These are phyloP conservation scores for Fusarium verrucosum DNA, from an alignment of 2,329 filamentous ascomycete genomes.

Conservation along the genomic window DNA sequence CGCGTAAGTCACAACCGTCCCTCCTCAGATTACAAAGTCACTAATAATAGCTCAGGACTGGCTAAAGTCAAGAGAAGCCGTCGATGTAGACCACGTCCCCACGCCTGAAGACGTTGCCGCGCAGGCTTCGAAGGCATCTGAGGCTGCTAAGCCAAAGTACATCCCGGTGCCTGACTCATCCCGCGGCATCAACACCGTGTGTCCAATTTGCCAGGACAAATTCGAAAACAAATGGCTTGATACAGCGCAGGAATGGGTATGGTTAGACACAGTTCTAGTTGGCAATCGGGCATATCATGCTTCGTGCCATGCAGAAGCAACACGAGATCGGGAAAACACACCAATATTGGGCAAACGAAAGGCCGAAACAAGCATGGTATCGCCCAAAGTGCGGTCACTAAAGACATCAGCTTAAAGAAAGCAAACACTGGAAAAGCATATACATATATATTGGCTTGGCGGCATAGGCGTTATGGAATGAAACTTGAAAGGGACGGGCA, in stretches of 20 bases:
- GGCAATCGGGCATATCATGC: conserved; percentile 87
- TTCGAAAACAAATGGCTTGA: conserved; percentile 94
- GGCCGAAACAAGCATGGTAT: conserved; percentile 66
- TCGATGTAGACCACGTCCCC: conserved; percentile 68
- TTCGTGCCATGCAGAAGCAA: conserved; percentile 86
- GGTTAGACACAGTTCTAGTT: conserved; percentile 86
- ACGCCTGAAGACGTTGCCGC: conserved; percentile 47
- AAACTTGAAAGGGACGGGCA: conserved; percentile 18
- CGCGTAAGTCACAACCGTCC: conserved; percentile 62
- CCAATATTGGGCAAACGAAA: conserved; percentile 77
- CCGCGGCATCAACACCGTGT: conserved; percentile 77
- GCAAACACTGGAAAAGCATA: not conserved
- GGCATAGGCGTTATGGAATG: conserved; percentile 33
- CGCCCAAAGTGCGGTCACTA: conserved; percentile 50
- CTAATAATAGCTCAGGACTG: conserved; percentile 72
- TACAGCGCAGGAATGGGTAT: conserved; percentile 95
- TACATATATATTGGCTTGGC: conserved; percentile 13
- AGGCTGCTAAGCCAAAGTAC: conserved; percentile 68
- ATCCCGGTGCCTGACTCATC: conserved; percentile 86
- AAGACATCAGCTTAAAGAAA: conserved; percentile 47
- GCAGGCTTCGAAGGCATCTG: conserved; percentile 51
- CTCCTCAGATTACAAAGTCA: not conserved
- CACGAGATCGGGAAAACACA: conserved; percentile 66
- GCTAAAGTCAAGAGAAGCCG: conserved; percentile 83
- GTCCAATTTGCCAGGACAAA: conserved; percentile 94